These are phyloP conservation scores for Colletotrichum sp. DNA, from an alignment of 2,329 filamentous ascomycete genomes.

Conservation along the genomic window DNA sequence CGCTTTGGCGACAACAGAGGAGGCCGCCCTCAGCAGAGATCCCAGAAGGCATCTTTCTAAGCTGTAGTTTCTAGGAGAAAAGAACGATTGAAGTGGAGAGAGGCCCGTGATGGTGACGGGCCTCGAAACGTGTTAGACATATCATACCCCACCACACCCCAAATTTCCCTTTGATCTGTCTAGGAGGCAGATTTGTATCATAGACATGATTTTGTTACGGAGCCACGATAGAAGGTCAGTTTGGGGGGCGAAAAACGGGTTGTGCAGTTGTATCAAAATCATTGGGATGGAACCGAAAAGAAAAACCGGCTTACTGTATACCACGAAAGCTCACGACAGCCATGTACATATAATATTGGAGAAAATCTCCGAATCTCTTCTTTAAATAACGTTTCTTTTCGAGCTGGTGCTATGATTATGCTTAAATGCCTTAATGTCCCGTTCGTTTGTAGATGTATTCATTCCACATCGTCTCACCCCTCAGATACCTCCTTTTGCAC, in stretches of 20 bases:
- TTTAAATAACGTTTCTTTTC: not conserved
- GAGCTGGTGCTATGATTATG: not conserved
- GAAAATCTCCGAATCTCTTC: slow-evolving; percentile 11
- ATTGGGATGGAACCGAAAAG: not conserved
- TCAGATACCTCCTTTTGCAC: not conserved
- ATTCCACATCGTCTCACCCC: not conserved
- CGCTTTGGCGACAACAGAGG: not conserved
- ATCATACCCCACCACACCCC: not conserved
- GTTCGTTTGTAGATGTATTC: not conserved
- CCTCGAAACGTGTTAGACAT: not conserved
- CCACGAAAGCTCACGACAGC: not conserved
- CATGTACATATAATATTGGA: slow-evolving; percentile 13
- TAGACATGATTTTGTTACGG: not conserved
- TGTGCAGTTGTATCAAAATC: not conserved
- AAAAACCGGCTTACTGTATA: not conserved
- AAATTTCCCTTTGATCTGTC: not conserved
- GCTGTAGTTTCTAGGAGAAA: not conserved
- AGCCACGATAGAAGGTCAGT: not conserved
- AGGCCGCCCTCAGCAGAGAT: not conserved
- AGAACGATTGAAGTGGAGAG: not conserved
- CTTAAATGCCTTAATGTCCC: not conserved
- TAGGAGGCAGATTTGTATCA: slow-evolving; percentile 7
- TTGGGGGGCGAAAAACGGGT: not conserved
- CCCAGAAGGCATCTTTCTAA: not conserved
- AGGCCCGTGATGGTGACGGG: not conserved